Percentiles rank a stretch among this genome's conserved stretches.
These are phyloP conservation scores for Trifolium fragiferum DNA, from an alignment of 306 rosid species.

Conservation along the genomic window DNA sequence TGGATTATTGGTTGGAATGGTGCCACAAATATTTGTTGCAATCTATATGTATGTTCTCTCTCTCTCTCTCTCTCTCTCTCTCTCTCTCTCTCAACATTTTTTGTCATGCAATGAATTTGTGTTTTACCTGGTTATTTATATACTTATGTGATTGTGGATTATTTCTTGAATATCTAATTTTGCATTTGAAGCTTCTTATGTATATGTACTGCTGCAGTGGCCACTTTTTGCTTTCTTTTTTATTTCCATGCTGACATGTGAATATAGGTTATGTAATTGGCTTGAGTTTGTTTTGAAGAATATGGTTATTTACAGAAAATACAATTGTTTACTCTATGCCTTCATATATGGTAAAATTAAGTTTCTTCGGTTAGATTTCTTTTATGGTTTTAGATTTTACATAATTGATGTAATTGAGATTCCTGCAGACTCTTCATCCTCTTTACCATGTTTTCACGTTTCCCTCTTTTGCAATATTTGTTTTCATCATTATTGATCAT, in stretches of 20 bases:
- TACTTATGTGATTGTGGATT: background rate
- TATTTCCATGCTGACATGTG: background rate
- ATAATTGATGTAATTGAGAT: constrained; percentile 9
- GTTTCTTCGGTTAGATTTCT: constrained; percentile 9
- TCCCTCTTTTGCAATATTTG: constrained; percentile 21
- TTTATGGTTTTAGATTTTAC: constrained; percentile 20
- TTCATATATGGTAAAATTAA: constrained; percentile 20
- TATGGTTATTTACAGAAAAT: constrained; percentile 11
- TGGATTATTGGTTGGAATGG: constrained; percentile 92
- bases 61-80: constrained; percentile 41
- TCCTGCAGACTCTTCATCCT: constrained; percentile 24
- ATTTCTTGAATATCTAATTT: background rate
- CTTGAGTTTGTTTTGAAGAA: constrained; percentile 30
- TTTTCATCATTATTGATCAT: constrained; percentile 16
- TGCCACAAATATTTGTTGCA: constrained; percentile 92
- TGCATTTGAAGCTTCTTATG: constrained; percentile 34
- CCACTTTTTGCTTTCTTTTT: constrained; percentile 27
- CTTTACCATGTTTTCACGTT: constrained; percentile 19
- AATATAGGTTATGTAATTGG: constrained; percentile 7
- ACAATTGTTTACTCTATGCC: constrained; percentile 6
- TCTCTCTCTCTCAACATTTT: constrained; percentile 37
- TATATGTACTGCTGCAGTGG: background rate
- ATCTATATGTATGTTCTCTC: constrained; percentile 81
- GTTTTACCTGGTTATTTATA: background rate
- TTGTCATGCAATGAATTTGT: constrained; percentile 12